Evolutionary conservation across 495 filamentous ascomycete genomes (phyloP).

Genomic region (Parathielavia appendiculata): DNA sequence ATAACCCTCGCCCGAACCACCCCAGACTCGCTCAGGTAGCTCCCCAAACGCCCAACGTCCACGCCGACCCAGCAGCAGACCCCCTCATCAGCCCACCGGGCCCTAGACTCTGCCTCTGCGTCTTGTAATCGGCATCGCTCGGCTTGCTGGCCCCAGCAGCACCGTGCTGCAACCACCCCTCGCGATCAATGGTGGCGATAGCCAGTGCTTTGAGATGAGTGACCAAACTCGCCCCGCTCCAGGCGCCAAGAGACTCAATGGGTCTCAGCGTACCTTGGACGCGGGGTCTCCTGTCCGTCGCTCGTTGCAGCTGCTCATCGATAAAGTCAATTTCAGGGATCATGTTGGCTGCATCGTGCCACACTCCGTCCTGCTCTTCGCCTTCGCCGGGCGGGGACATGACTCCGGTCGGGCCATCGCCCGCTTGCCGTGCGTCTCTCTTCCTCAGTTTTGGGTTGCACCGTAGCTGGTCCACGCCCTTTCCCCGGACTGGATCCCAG

Average conservation of each 20-base stretch:
- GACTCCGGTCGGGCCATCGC: conserved; percentile 21
- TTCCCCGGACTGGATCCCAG: conserved; percentile 71
- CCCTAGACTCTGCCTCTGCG: conserved; percentile 54
- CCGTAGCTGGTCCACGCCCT: conserved; percentile 52
- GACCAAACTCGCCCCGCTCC: conserved; percentile 81
- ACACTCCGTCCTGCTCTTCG: conserved; percentile 29
- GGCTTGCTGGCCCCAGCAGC: conserved; percentile 63
- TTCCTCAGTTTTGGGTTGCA: conserved; percentile 47
- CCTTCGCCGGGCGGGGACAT: conserved; percentile 7
- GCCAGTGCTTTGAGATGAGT: conserved; percentile 73
- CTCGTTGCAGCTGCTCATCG: conserved; percentile 55
- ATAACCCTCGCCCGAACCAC: too few species aligned
- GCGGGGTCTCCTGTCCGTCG: conserved; percentile 43
- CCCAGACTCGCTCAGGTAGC: neutral
- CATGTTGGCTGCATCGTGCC: conserved; percentile 41
- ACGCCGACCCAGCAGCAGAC: conserved; percentile 53
- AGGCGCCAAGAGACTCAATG: conserved; percentile 78
- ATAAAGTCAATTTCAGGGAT: conserved; percentile 57
- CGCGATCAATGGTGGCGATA: conserved; percentile 77
- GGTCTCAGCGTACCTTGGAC: conserved; percentile 60
- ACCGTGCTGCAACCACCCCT: conserved; percentile 75
- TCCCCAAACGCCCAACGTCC: conserved; percentile 79
- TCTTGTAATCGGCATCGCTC: conserved; percentile 52
- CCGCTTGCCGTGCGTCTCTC: conserved; percentile 32
- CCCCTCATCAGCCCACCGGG: conserved; percentile 50